phyloP scores from a whole-genome alignment of 805 yeast genomes.

The Candida hispaniensis region DNA sequence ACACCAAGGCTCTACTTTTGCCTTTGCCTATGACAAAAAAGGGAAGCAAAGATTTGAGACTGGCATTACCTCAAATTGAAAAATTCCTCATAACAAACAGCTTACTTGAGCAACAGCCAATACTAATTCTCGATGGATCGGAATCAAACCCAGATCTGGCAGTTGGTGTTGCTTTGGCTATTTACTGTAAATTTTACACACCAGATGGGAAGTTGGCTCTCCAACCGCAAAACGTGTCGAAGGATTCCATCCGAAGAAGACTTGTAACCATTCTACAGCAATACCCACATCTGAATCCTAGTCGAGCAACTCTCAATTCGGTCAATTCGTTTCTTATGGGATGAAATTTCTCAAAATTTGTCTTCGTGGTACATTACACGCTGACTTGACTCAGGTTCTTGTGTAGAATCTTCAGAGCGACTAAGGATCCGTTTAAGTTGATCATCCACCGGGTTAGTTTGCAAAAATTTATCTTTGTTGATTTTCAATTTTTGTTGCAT shows the following conservation, averaged over 20 bases:
- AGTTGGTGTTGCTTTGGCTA: conserved; percentile 45
- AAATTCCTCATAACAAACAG: too few relatives aligned
- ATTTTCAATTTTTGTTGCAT: conserved; percentile 1
- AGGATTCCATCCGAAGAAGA: conserved; percentile 46
- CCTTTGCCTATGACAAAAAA: conserved; percentile 38
- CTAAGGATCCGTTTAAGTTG: not conserved
- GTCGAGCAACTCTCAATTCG: conserved; percentile 66
- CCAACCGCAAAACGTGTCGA: conserved; percentile 25
- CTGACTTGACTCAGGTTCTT: conserved; percentile 9
- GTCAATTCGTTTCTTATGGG: conserved; percentile 51
- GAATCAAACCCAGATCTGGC: conserved; percentile 59
- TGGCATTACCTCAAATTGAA: conserved; percentile 36
- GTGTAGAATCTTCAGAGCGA: not conserved
- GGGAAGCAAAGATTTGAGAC: conserved; percentile 54
- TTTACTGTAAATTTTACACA: conserved; percentile 40
- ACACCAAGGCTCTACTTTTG: conserved; percentile 1
- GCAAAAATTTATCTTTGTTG: not conserved
- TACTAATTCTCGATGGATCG: conserved; percentile 29
- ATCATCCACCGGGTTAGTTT: not conserved
- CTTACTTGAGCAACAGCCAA: too few relatives aligned
- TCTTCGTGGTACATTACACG: conserved; percentile 19
- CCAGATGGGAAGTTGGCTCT: conserved; percentile 29
- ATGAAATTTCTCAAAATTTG: conserved; percentile 14
- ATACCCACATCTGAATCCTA: conserved; percentile 52
- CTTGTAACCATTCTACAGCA: conserved; percentile 39